These are phyloP conservation scores for Fusarium paranaense DNA, from an alignment of 2,329 filamentous ascomycete genomes.

Conservation along the genomic window DNA sequence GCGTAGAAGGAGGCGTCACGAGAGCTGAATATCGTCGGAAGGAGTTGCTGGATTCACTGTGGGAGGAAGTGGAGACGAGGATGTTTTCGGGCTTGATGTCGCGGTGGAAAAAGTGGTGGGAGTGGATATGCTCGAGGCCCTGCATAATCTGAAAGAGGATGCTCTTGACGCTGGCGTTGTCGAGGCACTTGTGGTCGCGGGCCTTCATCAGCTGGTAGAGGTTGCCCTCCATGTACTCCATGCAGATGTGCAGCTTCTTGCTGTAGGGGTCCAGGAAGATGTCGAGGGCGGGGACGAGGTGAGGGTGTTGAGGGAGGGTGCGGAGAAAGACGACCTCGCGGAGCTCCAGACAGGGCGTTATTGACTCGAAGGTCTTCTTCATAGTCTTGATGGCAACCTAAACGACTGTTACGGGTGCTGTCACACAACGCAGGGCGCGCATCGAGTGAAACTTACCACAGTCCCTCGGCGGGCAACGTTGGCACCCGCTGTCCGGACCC, in stretches of 20 bases:
- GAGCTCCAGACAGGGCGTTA: slow-evolving; percentile 89
- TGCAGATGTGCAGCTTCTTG: slow-evolving; percentile 96
- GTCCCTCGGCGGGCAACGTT: slow-evolving; percentile 90
- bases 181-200: slow-evolving; percentile 92
- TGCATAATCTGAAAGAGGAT: slow-evolving; percentile 97
- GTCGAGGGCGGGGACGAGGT: slow-evolving; percentile 96
- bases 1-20: slow-evolving; percentile 94
- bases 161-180: slow-evolving; percentile 94
- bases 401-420: slow-evolving; percentile 29
- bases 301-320: slow-evolving; percentile 86
- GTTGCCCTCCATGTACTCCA: slow-evolving; percentile 99
- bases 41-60: slow-evolving; percentile 82
- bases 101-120: slow-evolving; percentile 97
- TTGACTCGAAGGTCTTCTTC: slow-evolving; percentile 99
- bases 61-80: slow-evolving; percentile 90
- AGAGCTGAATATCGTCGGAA: slow-evolving; percentile 94
- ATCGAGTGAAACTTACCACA: slow-evolving; percentile 73
- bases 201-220: slow-evolving; percentile 99
- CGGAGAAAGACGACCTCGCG: slow-evolving; percentile 97
- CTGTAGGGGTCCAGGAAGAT: slow-evolving; percentile 97
- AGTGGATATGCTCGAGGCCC: slow-evolving; percentile 96
- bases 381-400: slow-evolving; percentile 99
- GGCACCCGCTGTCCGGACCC: slow-evolving; percentile 90
- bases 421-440: slow-evolving; percentile 21
- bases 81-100: slow-evolving; percentile 99